A percentile compares a stretch with the other conserved stretches of the same genome.
phyloP scores from a whole-genome alignment of 164 flowering plant species.

The Dillenia suffruticosa region DNA sequence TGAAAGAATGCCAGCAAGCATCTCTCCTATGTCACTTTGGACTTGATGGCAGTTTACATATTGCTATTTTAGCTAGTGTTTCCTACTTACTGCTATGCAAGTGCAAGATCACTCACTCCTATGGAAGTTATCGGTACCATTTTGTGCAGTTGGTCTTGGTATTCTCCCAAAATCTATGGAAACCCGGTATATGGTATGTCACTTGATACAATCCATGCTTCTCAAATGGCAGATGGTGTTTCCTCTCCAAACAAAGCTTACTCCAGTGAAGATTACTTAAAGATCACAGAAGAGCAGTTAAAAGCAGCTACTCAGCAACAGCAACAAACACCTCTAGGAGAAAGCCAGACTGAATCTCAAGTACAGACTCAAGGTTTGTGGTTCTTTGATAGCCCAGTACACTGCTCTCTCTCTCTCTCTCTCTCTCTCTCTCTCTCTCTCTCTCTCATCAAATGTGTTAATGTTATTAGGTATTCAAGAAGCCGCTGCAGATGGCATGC shows the following conservation, averaged over 20 bases:
- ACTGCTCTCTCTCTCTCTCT: not conserved
- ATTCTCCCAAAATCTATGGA: no score
- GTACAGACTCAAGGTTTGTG: slow-evolving; percentile 34
- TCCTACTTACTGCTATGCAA: no score
- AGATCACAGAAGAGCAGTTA: slow-evolving; percentile 61
- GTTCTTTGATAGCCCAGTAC: not conserved
- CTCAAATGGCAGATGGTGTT: slow-evolving; percentile 33
- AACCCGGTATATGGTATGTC: no score
- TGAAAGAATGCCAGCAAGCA: no score
- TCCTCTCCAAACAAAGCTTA: slow-evolving; percentile 27
- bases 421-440: not conserved
- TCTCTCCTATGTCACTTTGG: no score
- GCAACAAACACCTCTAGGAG: slow-evolving; percentile 19
- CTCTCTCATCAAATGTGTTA: not conserved
- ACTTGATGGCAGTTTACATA: no score
- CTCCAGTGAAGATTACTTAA: slow-evolving; percentile 46
- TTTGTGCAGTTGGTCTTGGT: no score
- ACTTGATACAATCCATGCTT: not conserved
- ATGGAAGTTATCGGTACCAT: no score
- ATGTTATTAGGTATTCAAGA: slow-evolving; percentile 21
- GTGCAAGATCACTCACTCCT: no score
- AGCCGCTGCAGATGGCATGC: slow-evolving; percentile 15
- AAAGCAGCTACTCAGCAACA: slow-evolving; percentile 41
- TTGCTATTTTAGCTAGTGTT: no score
- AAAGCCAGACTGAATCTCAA: slow-evolving; percentile 25